These are phyloP conservation scores for Uronychia binucleata DNA, from an alignment of 73 alveolate species.

Conservation along the genomic window DNA sequence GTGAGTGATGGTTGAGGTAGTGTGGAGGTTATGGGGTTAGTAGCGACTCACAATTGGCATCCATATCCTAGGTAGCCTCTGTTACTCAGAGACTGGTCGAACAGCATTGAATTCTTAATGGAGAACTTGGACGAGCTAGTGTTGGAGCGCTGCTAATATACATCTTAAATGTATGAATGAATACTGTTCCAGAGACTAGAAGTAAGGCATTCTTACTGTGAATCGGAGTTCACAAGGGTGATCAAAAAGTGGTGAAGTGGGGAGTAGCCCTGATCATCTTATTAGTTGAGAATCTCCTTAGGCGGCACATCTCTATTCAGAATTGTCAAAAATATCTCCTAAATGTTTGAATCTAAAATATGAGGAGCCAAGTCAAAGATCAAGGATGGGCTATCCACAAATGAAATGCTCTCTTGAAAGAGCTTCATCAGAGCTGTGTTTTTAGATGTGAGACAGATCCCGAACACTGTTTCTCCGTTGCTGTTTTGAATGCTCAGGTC, in stretches of 20 bases:
- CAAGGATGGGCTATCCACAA: conserved; percentile 26
- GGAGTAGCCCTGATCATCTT: conserved; percentile 80
- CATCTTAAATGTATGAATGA: too few species aligned
- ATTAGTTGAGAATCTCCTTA: conserved; percentile 59
- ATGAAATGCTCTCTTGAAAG: conserved; percentile 29
- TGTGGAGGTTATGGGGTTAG: too few species aligned
- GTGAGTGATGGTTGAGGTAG: too few species aligned
- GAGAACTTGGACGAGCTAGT: too few species aligned
- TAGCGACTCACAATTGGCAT: too few species aligned
- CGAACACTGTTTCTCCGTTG: conserved; percentile 78
- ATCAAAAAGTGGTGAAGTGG: conserved; percentile 64
- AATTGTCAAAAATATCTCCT: conserved; percentile 59
- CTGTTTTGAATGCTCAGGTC: conserved; percentile 72
- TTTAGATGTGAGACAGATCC: conserved; percentile 55
- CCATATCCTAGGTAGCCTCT: too few species aligned
- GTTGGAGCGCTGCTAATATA: too few species aligned
- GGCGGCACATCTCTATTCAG: conserved; percentile 55
- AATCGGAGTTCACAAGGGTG: conserved; percentile 10
- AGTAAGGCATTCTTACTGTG: too few species aligned
- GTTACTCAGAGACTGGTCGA: too few species aligned
- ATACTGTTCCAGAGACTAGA: too few species aligned
- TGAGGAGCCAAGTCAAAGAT: conserved; percentile 13
- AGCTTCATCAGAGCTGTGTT: conserved; percentile 59
- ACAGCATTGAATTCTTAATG: too few species aligned
- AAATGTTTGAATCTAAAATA: conserved; percentile 20